Evolutionary conservation across 1,139 yeast species (phyloP).

Genomic region (Pichia sp.): DNA sequence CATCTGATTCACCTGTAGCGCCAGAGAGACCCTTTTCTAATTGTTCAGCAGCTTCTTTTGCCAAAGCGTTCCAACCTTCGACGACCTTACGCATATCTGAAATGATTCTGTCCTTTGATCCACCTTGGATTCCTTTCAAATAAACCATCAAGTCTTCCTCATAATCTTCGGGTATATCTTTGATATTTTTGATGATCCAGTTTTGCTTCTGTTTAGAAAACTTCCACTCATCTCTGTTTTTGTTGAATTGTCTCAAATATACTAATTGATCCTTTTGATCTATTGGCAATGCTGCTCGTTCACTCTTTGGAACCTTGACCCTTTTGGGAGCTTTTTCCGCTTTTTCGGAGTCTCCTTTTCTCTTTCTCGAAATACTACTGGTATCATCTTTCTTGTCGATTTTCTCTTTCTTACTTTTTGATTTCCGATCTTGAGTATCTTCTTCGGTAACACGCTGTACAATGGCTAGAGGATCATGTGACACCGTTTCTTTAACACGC

Average conservation of each 20-base stretch:
- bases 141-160: constrained; percentile 48
- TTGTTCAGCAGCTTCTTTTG: constrained; percentile 34
- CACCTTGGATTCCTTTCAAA: constrained; percentile 67
- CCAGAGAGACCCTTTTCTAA: constrained; percentile 18
- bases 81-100: constrained; percentile 43
- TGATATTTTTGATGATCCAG: constrained; percentile 74
- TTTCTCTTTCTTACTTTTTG: constrained; percentile 11
- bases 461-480: constrained; percentile 34
- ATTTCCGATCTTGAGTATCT: constrained; percentile 24
- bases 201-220: constrained; percentile 92
- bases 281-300: constrained; percentile 42
- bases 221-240: constrained; percentile 68
- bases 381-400: constrained; percentile 34
- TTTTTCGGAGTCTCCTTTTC: constrained; percentile 15
- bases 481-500: constrained; percentile 39
- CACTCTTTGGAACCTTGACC: constrained; percentile 64
- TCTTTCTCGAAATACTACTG: constrained; percentile 7
- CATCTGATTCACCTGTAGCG: neutral
- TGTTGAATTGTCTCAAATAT: constrained; percentile 59
- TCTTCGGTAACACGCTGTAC: constrained; percentile 27
- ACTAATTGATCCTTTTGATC: constrained; percentile 78
- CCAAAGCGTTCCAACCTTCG: constrained; percentile 48
- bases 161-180: constrained; percentile 47
- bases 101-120: constrained; percentile 51
- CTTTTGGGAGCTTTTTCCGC: constrained; percentile 62